These are phyloP conservation scores for Macrolepiota albuminosa DNA, from an alignment of 768 basidiomycete species.

Conservation along the genomic window DNA sequence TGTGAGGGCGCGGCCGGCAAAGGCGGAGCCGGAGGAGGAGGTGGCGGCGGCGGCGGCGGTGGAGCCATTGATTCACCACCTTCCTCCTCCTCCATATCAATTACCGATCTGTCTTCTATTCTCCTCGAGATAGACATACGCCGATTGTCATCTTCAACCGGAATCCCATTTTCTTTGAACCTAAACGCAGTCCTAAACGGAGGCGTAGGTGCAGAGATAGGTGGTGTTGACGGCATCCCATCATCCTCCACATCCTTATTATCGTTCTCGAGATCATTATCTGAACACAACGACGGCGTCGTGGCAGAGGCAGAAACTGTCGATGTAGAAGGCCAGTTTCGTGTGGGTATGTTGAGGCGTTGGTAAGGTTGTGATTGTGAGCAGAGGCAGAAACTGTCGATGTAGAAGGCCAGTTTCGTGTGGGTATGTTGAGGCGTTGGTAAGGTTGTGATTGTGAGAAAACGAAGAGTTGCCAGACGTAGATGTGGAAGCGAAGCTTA, in stretches of 20 bases:
- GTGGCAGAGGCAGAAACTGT: slow-evolving; percentile 22
- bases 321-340: slow-evolving; percentile 8
- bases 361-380: slow-evolving; percentile 18
- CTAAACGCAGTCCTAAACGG: slow-evolving; percentile 17
- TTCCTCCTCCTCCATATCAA: slow-evolving; percentile 27
- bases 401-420: slow-evolving; percentile 7
- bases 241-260: slow-evolving; percentile 49
- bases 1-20: not conserved
- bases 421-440: slow-evolving; percentile 10
- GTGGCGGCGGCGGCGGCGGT: not conserved
- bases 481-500: slow-evolving; percentile 20
- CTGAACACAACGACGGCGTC: slow-evolving; percentile 74
- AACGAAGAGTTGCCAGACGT: slow-evolving; percentile 7
- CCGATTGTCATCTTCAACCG: slow-evolving; percentile 5
- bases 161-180: slow-evolving; percentile 16
- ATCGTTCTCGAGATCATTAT: slow-evolving; percentile 52
- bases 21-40: not conserved
- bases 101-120: slow-evolving; percentile 17
- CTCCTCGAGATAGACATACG: not conserved
- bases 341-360: slow-evolving; percentile 8
- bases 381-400: slow-evolving; percentile 16
- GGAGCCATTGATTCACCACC: not conserved
- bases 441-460: slow-evolving; percentile 17
- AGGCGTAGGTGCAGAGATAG: slow-evolving; percentile 24
- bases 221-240: slow-evolving; percentile 49